Evolutionary conservation across 2,329 filamentous ascomycete genomes (phyloP), one percentile per base, ranked within the genome.

Genomic region (Colletotrichum sp.): DNA sequence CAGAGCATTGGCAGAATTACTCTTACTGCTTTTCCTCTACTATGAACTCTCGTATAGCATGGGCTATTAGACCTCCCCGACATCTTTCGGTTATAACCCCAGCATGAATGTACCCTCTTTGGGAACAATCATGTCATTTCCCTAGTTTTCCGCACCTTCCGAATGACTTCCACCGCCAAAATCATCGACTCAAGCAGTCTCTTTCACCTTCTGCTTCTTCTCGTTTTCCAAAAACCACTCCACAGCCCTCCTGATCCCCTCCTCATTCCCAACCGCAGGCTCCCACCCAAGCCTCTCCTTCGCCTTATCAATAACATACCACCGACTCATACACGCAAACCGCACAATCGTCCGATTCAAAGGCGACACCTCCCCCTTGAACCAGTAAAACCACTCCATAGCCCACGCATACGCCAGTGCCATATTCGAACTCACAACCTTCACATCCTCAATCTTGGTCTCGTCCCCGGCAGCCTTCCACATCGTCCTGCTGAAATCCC

Each of bases 401-500:
- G 22, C 78, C 81, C 74, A 79, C 32, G 69, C 72, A 16, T 76
- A 61, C 55, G 55, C 73, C 15, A 69, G 19, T 12, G 77, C 75
- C 11, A 48, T 15, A 9, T 15, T 27, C 36, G 32, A 27, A 13
- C 28, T 39, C 2, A 78, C 63, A 9, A 75, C 69, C 44, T 48
- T 44, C 3, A 79, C 63, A 16, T 76, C 60, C 16, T 76, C 61
- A 5, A 63, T 71, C 30, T 48, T 61, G 5, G 76, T 75, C 27
- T n/a, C 6, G 7, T 71, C 63, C 1, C 78, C 78, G 5, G 78
- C 78, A 19, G 71, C 72, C 9, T 39, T 25, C 91, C 91, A 94
- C 11, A 93, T 85, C 2, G 87, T 88, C 8, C 90, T 84, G 25
- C 91, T 88, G 77, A 93, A 89, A 79, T 92, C 91, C 85, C 92